Percentiles rank a stretch among this genome's conserved stretches.
Conservation (phyloP, 169 alveolate genomes). For the Cryptosporidium meleagridis region DNA sequence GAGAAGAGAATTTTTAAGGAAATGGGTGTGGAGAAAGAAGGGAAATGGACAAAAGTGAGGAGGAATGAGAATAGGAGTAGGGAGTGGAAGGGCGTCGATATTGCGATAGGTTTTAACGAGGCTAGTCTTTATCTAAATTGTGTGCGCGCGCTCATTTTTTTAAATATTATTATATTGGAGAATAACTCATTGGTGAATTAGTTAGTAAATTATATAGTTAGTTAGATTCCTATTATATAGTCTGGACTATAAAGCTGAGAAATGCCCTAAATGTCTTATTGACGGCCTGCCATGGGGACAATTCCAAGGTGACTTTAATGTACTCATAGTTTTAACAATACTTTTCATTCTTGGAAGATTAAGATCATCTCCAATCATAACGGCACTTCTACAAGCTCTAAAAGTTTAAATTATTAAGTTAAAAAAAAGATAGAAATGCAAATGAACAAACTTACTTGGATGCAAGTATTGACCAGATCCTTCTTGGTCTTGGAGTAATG, state of each 20-base stretch:
- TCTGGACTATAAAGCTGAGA: not conserved
- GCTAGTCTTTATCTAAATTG: no score
- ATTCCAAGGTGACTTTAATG: constrained; percentile 97
- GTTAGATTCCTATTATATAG: not conserved
- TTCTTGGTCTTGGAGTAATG: constrained; percentile 84
- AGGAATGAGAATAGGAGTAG: no score
- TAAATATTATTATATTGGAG: no score
- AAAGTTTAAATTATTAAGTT: not conserved
- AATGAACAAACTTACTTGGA: constrained; percentile 79
- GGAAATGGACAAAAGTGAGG: no score
- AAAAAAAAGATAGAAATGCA: not conserved
- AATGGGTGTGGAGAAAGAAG: no score
- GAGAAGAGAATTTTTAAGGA: no score
- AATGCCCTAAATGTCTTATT: constrained; percentile 88
- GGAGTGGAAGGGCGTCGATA: no score
- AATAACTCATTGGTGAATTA: no score
- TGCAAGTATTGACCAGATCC: constrained; percentile 88
- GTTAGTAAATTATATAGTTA: no score
- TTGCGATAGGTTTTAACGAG: no score
- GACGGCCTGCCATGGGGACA: constrained; percentile 99
- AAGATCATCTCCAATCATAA: constrained; percentile 95
- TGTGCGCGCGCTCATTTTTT: no score
- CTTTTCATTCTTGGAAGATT: constrained; percentile 87
- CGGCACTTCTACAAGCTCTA: constrained; percentile 97
- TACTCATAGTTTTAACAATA: constrained; percentile 87